phyloP scores from a whole-genome alignment of 2,329 filamentous ascomycete genomes.

The Fusarium sp. region DNA sequence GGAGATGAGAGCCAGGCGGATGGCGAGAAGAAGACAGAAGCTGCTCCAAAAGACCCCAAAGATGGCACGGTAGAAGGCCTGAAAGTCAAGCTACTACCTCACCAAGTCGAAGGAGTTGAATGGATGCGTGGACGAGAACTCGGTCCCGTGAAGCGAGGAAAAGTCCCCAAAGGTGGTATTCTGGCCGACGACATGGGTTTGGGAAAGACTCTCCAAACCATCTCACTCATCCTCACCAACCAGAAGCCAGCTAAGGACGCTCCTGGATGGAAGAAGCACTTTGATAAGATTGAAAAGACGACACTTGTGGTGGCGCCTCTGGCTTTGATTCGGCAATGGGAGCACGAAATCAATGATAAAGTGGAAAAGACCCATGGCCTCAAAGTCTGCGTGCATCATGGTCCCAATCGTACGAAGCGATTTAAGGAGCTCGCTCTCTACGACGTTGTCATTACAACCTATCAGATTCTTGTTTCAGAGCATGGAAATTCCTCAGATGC shows the following conservation, averaged over 20 bases:
- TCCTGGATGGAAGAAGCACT: constrained; percentile 75
- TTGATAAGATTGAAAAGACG: constrained; percentile 76
- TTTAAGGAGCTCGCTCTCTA: constrained; percentile 83
- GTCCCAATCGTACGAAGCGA: constrained; percentile 84
- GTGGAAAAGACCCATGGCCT: constrained; percentile 77
- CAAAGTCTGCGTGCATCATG: constrained; percentile 91
- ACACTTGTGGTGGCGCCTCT: constrained; percentile 94
- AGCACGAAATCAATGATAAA: constrained; percentile 89
- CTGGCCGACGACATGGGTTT: constrained; percentile 97
- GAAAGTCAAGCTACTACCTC: constrained; percentile 88
- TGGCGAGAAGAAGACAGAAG: constrained; percentile 41
- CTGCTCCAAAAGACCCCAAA: constrained; percentile 50
- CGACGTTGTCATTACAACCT: constrained; percentile 97
- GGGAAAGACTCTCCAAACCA: constrained; percentile 95
- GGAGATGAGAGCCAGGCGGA: constrained; percentile 48
- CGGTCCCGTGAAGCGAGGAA: constrained; percentile 84
- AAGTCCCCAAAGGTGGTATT: constrained; percentile 90
- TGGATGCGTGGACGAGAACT: constrained; percentile 97
- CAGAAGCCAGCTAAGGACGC: constrained; percentile 72
- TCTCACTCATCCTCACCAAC: constrained; percentile 88
- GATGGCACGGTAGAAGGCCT: constrained; percentile 79
- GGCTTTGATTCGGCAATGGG: constrained; percentile 97
- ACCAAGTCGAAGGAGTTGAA: constrained; percentile 92
- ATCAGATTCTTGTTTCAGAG: constrained; percentile 94
- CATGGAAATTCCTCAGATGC: constrained; percentile 76